Evolutionary conservation across 352 stramenopile species (phyloP).

Genomic region (Globisporangium emineosum): DNA sequence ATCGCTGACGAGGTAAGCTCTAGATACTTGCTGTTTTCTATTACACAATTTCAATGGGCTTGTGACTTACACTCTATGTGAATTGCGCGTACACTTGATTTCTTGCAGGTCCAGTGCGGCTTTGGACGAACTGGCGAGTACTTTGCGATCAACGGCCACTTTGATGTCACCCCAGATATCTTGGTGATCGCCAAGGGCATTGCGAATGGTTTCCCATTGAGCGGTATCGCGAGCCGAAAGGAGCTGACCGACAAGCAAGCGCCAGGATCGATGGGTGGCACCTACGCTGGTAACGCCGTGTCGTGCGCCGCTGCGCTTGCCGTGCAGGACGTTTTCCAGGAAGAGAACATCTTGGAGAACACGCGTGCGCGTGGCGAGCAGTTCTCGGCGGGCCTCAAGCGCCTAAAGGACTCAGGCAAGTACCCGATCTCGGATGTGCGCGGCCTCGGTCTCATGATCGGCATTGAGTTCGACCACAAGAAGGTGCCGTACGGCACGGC

Average conservation of each 20-base stretch:
- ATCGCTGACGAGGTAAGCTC: constrained; percentile 83
- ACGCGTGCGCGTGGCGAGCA: constrained; percentile 62
- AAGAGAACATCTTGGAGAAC: constrained; percentile 90
- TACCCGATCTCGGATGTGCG: constrained; percentile 85
- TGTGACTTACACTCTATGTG: background rate
- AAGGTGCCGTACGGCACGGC: constrained; percentile 58
- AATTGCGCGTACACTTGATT: background rate
- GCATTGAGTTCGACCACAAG: constrained; percentile 86
- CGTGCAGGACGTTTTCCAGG: constrained; percentile 81
- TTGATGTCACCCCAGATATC: constrained; percentile 88
- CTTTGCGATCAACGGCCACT: constrained; percentile 86
- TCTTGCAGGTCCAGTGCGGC: constrained; percentile 76
- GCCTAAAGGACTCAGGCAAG: constrained; percentile 68
- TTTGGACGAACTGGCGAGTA: constrained; percentile 86
- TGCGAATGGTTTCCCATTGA: constrained; percentile 90
- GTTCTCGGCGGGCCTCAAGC: constrained; percentile 66
- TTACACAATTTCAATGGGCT: background rate
- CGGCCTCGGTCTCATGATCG: constrained; percentile 90
- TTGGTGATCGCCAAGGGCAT: constrained; percentile 93
- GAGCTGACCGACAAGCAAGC: constrained; percentile 84
- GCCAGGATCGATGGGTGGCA: constrained; percentile 91
- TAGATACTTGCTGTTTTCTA: background rate
- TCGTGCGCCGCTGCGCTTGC: constrained; percentile 89
- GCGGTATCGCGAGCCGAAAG: constrained; percentile 82
- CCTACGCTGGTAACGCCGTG: constrained; percentile 90